phyloP scores from a whole-genome alignment of 768 basidiomycete species.

The Hygrophoropsis aurantiaca region DNA sequence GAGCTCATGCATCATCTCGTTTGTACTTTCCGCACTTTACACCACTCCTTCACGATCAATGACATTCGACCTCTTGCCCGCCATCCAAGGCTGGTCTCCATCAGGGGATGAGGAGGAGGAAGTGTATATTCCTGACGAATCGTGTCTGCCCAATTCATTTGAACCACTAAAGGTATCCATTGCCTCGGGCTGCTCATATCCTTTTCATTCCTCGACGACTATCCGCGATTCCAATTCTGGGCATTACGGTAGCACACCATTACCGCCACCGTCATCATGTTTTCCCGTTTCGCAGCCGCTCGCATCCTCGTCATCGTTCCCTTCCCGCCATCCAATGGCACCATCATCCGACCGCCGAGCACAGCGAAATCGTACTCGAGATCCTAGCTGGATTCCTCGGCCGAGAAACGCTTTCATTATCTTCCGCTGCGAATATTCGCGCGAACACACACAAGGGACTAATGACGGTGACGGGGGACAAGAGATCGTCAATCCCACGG shows the following conservation, averaged over 20 bases:
- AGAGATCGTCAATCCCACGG: constrained; percentile 19
- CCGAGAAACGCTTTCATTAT: constrained; percentile 74
- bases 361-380: constrained; percentile 39
- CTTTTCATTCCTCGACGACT: not conserved
- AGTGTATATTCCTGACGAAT: constrained; percentile 19
- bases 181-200: constrained; percentile 4
- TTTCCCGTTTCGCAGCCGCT: not conserved
- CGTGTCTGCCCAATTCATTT: constrained; percentile 6
- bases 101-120: constrained; percentile 26
- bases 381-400: constrained; percentile 63
- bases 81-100: constrained; percentile 29
- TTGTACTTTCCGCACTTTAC: no score
- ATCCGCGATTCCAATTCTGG: not conserved
- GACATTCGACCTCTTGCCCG: not conserved
- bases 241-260: not conserved
- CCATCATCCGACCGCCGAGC: constrained; percentile 41
- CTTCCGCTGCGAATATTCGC: constrained; percentile 67
- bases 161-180: constrained; percentile 2
- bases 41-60: no score
- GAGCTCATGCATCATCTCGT: no score
- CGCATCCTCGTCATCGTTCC: not conserved
- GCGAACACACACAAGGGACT: constrained; percentile 37
- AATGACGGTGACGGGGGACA: constrained; percentile 35
- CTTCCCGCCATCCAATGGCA: constrained; percentile 13
- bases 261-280: not conserved